Base-by-base conservation (phyloP, 345 rosid species). In the Gossypium sturtianum region DNA sequence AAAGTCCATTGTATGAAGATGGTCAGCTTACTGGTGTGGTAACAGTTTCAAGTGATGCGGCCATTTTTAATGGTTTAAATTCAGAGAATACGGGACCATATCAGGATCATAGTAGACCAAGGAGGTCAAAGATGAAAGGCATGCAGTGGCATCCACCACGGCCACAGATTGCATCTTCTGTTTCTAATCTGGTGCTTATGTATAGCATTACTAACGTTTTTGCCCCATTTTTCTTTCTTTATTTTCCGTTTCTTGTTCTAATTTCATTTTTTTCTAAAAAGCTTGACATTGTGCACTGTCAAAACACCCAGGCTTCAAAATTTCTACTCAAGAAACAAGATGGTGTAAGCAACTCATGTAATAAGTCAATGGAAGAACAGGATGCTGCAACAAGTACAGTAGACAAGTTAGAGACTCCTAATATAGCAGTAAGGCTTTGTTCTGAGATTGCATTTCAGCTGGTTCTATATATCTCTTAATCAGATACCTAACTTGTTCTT, bases 41-140 rank as follows among this genome's bases (percentile, higher is more conserved):
- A 79, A 88, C 90, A 53, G 93, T 90, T 27, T 89, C 97, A 1
- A 92, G 89, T 73, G 97, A 94, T 74, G 92, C 91, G 2, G 81
- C 92, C 17, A 66, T 81, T 71, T 80, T 87, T 29, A 87, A 84
- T 76, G 75, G 75, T 68, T 71, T 75, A 38, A 82, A 84, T 78
- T 76, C 85, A 41, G 80, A 76, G 57, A 81, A 82, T 74, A 15
- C 25, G 41, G 82, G 78, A 76, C 45, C 73, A 60, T 76, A 73
- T 52, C 81, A 78, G 81, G 76, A 74, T 58, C 78, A 44, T 52
- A 75, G 75, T 76, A 87, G 68, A 79, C 60, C 51, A 61, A 70
- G 65, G 51, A 87, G 83, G 67, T 63, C 80, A 25, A 87, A 86
- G 67, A 68, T 75, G 77, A 83, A 86, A 74, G 87, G 65, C 80